Conservation (phyloP, 768 basidiomycete species). For the Roridomyces roridus region DNA sequence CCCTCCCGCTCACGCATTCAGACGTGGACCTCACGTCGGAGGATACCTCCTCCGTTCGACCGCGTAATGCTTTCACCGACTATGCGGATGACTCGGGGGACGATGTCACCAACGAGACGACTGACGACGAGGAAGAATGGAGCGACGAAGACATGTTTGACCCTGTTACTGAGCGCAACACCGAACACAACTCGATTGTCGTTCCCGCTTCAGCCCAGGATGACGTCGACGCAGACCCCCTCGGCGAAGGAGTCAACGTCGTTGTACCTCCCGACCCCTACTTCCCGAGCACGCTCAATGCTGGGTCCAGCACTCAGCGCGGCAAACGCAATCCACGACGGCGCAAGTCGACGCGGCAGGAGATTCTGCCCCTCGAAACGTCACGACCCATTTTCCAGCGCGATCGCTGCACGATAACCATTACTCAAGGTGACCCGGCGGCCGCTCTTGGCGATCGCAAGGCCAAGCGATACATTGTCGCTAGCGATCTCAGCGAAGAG, state of each 20-base stretch:
- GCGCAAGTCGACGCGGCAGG: constrained; percentile 69
- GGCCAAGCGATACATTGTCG: constrained; percentile 81
- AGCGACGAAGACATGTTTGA: constrained; percentile 73
- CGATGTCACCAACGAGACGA: constrained; percentile 56
- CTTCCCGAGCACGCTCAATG: constrained; percentile 76
- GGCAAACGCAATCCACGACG: constrained; percentile 55
- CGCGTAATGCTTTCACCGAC: constrained; percentile 68
- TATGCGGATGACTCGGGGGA: constrained; percentile 67
- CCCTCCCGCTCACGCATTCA: constrained; percentile 62
- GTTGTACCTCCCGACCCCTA: constrained; percentile 85
- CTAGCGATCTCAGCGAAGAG: constrained; percentile 95
- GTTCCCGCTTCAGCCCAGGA: constrained; percentile 50
- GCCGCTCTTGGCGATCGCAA: constrained; percentile 58
- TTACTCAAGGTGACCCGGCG: constrained; percentile 86
- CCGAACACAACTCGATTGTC: constrained; percentile 77
- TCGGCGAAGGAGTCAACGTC: constrained; percentile 93
- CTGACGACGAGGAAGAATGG: constrained; percentile 63
- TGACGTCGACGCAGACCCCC: constrained; percentile 69
- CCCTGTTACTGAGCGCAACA: constrained; percentile 85
- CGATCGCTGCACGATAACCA: constrained; percentile 88
- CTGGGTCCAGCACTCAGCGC: constrained; percentile 32
- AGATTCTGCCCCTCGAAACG: constrained; percentile 68
- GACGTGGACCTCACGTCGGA: constrained; percentile 64
- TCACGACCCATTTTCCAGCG: constrained; percentile 86
- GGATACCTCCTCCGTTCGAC: constrained; percentile 58